phyloP scores from a whole-genome alignment of 23 red algal species.

The Gracilariopsis chorda region DNA sequence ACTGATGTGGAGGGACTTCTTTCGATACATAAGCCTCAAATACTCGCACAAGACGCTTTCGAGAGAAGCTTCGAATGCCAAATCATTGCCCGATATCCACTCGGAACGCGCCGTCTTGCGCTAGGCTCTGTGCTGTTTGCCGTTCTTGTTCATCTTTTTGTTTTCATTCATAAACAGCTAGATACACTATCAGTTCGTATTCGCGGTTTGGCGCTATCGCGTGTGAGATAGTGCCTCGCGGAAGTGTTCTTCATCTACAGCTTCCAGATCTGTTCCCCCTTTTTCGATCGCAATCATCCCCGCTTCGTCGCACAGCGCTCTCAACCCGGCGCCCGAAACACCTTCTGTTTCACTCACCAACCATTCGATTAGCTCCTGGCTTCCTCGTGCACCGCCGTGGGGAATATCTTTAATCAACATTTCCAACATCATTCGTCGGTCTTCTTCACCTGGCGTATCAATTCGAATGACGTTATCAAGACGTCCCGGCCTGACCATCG shows the following conservation, averaged over 20 bases:
- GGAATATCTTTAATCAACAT: constrained; percentile 1
- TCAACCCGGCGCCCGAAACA: constrained; percentile 6
- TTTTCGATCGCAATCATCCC: constrained; percentile 39
- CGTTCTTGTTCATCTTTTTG: too few relatives aligned
- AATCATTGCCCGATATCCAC: too few relatives aligned
- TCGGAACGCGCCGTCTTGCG: too few relatives aligned
- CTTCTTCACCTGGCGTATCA: not conserved
- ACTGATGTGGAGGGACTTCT: constrained; percentile 95
- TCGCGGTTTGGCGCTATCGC: not conserved
- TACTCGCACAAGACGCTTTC: constrained; percentile 56
- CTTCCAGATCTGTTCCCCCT: not conserved
- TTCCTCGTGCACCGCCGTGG: not conserved
- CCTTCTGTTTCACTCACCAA: not conserved
- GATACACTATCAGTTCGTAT: not conserved
- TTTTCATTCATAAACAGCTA: too few relatives aligned
- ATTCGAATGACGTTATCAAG: constrained; percentile 45
- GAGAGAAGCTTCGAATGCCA: too few relatives aligned
- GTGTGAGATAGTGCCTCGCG: not conserved
- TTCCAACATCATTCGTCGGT: constrained; percentile 37
- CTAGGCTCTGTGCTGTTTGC: too few relatives aligned
- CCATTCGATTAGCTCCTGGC: not conserved
- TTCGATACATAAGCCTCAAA: constrained; percentile 84
- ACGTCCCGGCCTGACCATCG: constrained; percentile 54
- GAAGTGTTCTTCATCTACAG: not conserved
- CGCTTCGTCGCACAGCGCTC: constrained; percentile 25